These are phyloP conservation scores for Acanthamoeba royreba DNA, from an alignment of 208 protist genomes.

Conservation along the genomic window DNA sequence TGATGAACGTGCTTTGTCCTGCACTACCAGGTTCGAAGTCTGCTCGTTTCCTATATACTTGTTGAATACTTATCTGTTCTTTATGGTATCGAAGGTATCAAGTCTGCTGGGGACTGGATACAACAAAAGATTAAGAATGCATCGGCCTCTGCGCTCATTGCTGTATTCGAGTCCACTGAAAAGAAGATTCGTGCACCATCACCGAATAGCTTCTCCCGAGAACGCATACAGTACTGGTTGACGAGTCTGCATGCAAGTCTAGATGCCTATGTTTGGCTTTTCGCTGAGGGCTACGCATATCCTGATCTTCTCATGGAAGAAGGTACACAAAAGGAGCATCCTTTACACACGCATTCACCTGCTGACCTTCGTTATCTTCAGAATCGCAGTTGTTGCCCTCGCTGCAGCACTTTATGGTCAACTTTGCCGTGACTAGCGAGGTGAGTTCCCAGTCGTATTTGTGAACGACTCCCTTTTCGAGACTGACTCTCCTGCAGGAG, in stretches of 20 bases:
- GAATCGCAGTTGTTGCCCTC: neutral
- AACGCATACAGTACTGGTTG: conserved; percentile 59
- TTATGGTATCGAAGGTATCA: neutral
- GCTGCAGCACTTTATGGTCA: neutral
- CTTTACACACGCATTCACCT: neutral
- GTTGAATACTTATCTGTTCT: neutral
- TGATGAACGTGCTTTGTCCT: conserved; percentile 62
- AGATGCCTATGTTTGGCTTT: conserved; percentile 64
- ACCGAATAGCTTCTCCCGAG: neutral
- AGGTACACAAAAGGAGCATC: neutral
- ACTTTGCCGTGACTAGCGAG: conserved; percentile 26
- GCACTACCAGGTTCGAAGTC: conserved; percentile 6
- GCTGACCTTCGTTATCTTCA: neutral
- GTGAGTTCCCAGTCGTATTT: too few species aligned
- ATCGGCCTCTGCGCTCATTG: neutral
- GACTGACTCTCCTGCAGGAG: too few species aligned
- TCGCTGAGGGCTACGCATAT: conserved; percentile 53
- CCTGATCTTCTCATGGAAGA: conserved; percentile 43
- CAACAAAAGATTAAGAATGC: conserved; percentile 22
- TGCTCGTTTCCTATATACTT: neutral
- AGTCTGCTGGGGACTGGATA: conserved; percentile 55
- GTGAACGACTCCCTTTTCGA: too few species aligned
- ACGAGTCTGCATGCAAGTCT: conserved; percentile 44
- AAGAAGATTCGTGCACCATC: neutral
- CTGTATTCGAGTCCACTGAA: conserved; percentile 24